Conservation (phyloP, 805 yeast genomes). For the Barnettozyma sp. region DNA sequence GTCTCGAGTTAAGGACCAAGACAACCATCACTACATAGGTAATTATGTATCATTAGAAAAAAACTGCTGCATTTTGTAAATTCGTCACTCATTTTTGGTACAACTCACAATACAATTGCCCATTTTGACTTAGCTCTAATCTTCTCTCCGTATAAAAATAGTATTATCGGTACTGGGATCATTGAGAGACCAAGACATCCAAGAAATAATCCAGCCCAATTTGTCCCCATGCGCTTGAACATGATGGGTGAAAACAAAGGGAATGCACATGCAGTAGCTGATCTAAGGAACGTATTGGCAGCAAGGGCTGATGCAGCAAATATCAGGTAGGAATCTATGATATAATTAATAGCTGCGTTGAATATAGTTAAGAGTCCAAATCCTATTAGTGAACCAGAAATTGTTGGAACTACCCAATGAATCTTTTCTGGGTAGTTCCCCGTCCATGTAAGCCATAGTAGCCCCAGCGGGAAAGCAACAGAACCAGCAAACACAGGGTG, state of each 20-base stretch:
- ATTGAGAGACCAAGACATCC: constrained; percentile 53
- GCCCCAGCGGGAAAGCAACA: constrained; percentile 65
- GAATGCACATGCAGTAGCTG: constrained; percentile 60
- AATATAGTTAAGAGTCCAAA: constrained; percentile 64
- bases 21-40: too few relatives aligned
- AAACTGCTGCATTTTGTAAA: too few relatives aligned
- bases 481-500: constrained; percentile 74
- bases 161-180: constrained; percentile 62
- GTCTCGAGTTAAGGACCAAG: too few relatives aligned
- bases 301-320: constrained; percentile 79
- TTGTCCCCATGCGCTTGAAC: constrained; percentile 60
- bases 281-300: constrained; percentile 64
- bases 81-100: too few relatives aligned
- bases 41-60: too few relatives aligned
- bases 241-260: constrained; percentile 66
- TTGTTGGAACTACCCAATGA: constrained; percentile 75
- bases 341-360: constrained; percentile 61
- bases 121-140: constrained; percentile 53
- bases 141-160: constrained; percentile 48
- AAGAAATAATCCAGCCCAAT: constrained; percentile 74
- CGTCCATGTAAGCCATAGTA: constrained; percentile 85
- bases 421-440: constrained; percentile 64
- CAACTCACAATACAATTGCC: constrained; percentile 33
- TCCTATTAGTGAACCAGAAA: constrained; percentile 58
- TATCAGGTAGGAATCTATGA: constrained; percentile 61